Base-by-base conservation (phyloP, 2,329 filamentous ascomycete genomes). In the Monilinia fructicola region DNA sequence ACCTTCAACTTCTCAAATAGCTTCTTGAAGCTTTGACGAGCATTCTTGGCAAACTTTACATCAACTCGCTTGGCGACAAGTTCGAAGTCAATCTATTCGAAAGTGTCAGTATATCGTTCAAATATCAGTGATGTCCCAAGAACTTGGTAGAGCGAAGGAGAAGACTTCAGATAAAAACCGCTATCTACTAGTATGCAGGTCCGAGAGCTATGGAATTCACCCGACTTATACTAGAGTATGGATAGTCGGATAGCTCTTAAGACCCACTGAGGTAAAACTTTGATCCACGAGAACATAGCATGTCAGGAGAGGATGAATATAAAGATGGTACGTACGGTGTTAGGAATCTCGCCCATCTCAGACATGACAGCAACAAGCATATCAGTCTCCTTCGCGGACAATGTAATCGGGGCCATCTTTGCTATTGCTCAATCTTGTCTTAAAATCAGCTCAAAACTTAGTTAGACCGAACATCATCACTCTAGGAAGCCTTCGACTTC, bases 41-140 rank as follows among this genome's bases (percentile, higher is more conserved):
- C 79, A 67, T 78, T 80, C 59, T 78, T 79, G 61, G 74, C 77
- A 59, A 79, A 77, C 67, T 80, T 80, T 64, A 81, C 76, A 4
- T 74, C 75, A 18, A 79, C 69, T 16, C 73, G 70, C 2, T 53
- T 11, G 5, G 80, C 80, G 52, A 82, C 77, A 1, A 73, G 70
- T 21, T 78, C 73, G 75, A 78, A 83, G 72, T 83, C 74, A 38
- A 80, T 76, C 72, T 73, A 55, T 54, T 23, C 16, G 2, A 64
- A 14, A 42, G 16, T 58, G 44, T 54, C 7, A 66, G 35, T 42
- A 16, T 11, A 21, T 53, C 42, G 7, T 21, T 7, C 26, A 38
- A 42, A 35, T 18, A 1, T 14, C n/a, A 16, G 28, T 54, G n/a
- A 28, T 54, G 18, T 28, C 14, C n/a, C 6, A 21, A 23, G 1